Conservation (phyloP, 805 yeast species). For the Wickerhamiella occidentalis region DNA sequence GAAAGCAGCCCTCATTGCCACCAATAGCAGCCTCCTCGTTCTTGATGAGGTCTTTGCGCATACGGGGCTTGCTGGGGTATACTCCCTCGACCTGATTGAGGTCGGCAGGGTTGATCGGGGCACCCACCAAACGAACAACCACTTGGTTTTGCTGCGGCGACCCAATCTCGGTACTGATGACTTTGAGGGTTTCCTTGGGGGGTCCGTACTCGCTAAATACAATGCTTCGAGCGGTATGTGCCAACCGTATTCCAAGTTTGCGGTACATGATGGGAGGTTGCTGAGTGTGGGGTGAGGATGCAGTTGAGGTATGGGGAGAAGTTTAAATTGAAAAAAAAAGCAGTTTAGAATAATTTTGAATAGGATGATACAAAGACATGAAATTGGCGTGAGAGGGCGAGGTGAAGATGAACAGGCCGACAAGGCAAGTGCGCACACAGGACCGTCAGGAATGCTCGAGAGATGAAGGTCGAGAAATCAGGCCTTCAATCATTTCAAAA, state of each 20-base stretch:
- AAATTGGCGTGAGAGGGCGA: too few relatives aligned
- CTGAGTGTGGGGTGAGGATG: constrained; percentile 1
- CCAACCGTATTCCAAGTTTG: constrained; percentile 14
- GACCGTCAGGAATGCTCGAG: too few relatives aligned
- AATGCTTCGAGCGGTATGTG: constrained; percentile 33
- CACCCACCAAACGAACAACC: constrained; percentile 57
- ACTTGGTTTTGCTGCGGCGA: constrained; percentile 32
- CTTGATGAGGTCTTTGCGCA: constrained; percentile 34
- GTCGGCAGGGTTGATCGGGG: constrained; percentile 87
- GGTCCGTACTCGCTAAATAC: constrained; percentile 57
- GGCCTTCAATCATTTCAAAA: too few relatives aligned
- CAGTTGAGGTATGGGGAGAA: too few relatives aligned
- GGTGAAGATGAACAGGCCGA: too few relatives aligned
- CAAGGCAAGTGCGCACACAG: too few relatives aligned
- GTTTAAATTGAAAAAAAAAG: too few relatives aligned
- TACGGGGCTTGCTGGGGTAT: constrained; percentile 65
- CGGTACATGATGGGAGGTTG: constrained; percentile 9
- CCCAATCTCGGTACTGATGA: constrained; percentile 29
- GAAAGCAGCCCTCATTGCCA: constrained; percentile 90
- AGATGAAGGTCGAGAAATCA: too few relatives aligned
- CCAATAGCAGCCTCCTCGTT: constrained; percentile 67
- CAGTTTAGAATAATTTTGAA: too few relatives aligned
- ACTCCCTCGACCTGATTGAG: constrained; percentile 76
- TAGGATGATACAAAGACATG: too few relatives aligned
- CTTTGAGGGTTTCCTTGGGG: constrained; percentile 28